These are phyloP conservation scores for Ogataea thermomethanolica DNA, from an alignment of 805 yeast genomes.

Conservation along the genomic window DNA sequence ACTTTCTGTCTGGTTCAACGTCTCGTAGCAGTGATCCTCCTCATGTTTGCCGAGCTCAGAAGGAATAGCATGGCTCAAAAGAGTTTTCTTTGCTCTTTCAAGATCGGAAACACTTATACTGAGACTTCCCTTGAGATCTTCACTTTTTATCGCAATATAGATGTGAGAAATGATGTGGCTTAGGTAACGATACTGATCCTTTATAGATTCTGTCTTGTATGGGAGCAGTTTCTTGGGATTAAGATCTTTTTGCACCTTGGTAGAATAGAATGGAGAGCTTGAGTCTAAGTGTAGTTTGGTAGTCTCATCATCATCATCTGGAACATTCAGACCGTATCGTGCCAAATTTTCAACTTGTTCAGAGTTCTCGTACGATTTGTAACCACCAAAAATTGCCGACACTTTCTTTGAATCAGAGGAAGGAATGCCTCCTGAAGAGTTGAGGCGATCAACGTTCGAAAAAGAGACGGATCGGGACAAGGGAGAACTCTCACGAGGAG, in stretches of 20 bases:
- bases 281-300: slow-evolving; percentile 21
- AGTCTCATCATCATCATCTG: slow-evolving; percentile 42
- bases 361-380: slow-evolving; percentile 7
- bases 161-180: slow-evolving; percentile 78
- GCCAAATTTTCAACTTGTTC: slow-evolving; percentile 24
- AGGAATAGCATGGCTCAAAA: slow-evolving; percentile 20
- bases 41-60: slow-evolving; percentile 16
- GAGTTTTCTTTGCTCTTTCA: slow-evolving; percentile 35
- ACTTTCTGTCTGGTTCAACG: slow-evolving; percentile 35
- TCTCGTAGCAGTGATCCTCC: slow-evolving; percentile 51
- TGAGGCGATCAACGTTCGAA: slow-evolving; percentile 14
- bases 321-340: slow-evolving; percentile 52
- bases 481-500: slow-evolving; percentile 27
- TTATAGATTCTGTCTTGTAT: slow-evolving; percentile 63
- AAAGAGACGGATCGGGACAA: slow-evolving; percentile 27
- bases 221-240: slow-evolving; percentile 48
- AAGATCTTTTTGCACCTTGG: slow-evolving; percentile 20
- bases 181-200: slow-evolving; percentile 68
- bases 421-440: slow-evolving; percentile 9
- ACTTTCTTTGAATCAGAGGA: slow-evolving; percentile 2
- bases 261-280: slow-evolving; percentile 24
- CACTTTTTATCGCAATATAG: slow-evolving; percentile 69
- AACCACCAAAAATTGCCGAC: background rate
- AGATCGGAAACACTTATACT: slow-evolving; percentile 67
- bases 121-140: slow-evolving; percentile 70